Evolutionary conservation across 495 filamentous ascomycete genomes (phyloP).

Genomic region (Hypoxylon trugodes): DNA sequence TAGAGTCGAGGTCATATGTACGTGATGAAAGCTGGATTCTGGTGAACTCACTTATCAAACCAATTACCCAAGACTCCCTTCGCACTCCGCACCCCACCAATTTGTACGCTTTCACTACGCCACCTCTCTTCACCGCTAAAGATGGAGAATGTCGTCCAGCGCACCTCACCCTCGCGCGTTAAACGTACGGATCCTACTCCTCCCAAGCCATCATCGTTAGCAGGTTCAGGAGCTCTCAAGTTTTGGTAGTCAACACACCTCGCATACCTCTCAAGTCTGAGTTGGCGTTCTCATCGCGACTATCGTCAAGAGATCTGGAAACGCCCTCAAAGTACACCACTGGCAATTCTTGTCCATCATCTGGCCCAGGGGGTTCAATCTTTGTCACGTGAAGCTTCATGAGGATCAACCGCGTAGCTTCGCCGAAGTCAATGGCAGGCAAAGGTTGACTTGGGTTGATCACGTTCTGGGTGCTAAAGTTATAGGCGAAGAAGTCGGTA

Average conservation of each 20-base stretch:
- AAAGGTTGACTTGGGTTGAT: constrained; percentile 53
- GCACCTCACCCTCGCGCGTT: constrained; percentile 69
- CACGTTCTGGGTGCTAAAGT: constrained; percentile 55
- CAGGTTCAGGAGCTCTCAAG: constrained; percentile 4
- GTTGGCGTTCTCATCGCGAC: constrained; percentile 68
- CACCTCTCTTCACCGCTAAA: constrained; percentile 69
- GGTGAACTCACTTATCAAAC: constrained; percentile 66
- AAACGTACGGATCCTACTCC: constrained; percentile 59
- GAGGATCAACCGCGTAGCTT: constrained; percentile 70
- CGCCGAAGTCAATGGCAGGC: constrained; percentile 58
- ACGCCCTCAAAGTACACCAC: constrained; percentile 67
- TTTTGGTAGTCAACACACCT: constrained; percentile 42
- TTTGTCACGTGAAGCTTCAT: constrained; percentile 65
- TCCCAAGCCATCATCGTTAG: constrained; percentile 28
- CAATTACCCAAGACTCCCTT: constrained; percentile 70
- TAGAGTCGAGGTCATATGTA: not conserved
- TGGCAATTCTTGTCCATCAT: constrained; percentile 61
- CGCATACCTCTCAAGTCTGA: constrained; percentile 57
- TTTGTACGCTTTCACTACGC: constrained; percentile 71
- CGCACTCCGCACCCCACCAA: constrained; percentile 65
- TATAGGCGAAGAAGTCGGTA: constrained; percentile 68
- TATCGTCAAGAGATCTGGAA: constrained; percentile 61
- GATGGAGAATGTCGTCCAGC: constrained; percentile 71
- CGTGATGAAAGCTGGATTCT: not conserved
- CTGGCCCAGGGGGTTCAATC: constrained; percentile 59